Evolutionary conservation across 2,329 filamentous ascomycete species (phyloP), one percentile per base, ranked within the genome.

Genomic region (Talaromyces sp.): DNA sequence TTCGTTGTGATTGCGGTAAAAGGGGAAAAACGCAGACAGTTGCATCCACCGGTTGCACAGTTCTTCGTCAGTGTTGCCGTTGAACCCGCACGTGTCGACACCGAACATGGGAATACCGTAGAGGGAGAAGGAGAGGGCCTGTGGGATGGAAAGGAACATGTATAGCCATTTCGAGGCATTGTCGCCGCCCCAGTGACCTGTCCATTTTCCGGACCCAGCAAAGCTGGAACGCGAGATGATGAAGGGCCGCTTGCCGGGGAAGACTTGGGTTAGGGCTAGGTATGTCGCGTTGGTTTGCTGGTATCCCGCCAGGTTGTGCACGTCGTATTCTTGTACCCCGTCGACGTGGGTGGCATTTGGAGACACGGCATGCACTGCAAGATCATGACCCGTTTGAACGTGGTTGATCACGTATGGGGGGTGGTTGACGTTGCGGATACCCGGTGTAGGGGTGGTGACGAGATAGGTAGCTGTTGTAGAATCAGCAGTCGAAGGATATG

Each of bases 151-250:
- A 73, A 89, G 87, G 74, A 84, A 89, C 85, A 93, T 89, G 72
- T 87, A 89, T 0, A 83, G 82, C 85, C 89, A 94, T 14, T 85
- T 82, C 3, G 87, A 88, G 18, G 80, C 77, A 69, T 92, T 93
- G 73, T 94, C 87, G 36, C 89, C 90, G 33, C 90, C 90, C 91
- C 91, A 96, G 74, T 95, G 91, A 1, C 90, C 91, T 1, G 90
- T 88, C 78, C 84, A 89, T 72, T 85, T 86, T 1, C 92, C 91
- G 0, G 86, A 86, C 3, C 91, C 91, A 9, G 90, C 83, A 69
- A 94, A 95, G 1, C 91, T 95, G 44, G 88, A 91, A 16, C 92
- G 87, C 0, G 89, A 90, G 68, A 96, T 92, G 70, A 96, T 89
- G 75, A 96, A 91, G 0, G 92, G 92, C 0, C 92, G 86, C 72